Base-by-base conservation (phyloP, 768 basidiomycete genomes). In the Nidularia pulvinata region DNA sequence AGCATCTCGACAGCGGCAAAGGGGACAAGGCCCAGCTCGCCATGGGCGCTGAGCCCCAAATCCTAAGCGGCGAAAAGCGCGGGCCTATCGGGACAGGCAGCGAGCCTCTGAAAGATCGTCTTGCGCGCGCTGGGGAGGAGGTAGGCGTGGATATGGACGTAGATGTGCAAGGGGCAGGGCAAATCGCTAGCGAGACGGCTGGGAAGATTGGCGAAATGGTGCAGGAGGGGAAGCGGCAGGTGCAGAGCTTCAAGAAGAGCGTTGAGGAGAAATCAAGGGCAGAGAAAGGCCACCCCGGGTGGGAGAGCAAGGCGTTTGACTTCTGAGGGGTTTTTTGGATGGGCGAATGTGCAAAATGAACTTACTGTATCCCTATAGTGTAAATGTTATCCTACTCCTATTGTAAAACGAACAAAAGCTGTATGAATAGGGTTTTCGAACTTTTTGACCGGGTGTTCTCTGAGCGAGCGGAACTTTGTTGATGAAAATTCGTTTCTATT, bases 21-120 rank as follows among this genome's bases (percentile, higher is more conserved):
- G 58, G 59, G 33, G 57, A 56, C 2, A 65, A 61, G 36, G 65
- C 70, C 43, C 58, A 65, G 48, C 79, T 91, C 47, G 89, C 88
- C 0, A 69, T 90, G 71, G 89, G 89, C 2, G 85, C 80, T 5
- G 87, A 88, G 66, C 89, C 89, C 35, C 89, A 91, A 72, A 81
- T 91, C 33, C 65, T 91, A 32, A 68, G 79, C 30, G 84, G 86
- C 0, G 79, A 84, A 56, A 89, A 91, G 74, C 76, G 72, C 3
- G 89, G 88, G 0, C 89, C 89, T 0, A 60, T 83, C 35, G 88
- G 83, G 2, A 83, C 73, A 1, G 75, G 74, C 4, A 75, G 83
- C 2, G 78, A 74, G 57, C 64, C 65, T 9, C 46, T 81, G 2
- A 63, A 55, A 43, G 71, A 81, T 49, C 72, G 68, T 4, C 53